Percentiles rank a stretch among this genome's conserved stretches.
Conservation (phyloP, 1,139 yeast genomes). For the Debaryomyces sp. region DNA sequence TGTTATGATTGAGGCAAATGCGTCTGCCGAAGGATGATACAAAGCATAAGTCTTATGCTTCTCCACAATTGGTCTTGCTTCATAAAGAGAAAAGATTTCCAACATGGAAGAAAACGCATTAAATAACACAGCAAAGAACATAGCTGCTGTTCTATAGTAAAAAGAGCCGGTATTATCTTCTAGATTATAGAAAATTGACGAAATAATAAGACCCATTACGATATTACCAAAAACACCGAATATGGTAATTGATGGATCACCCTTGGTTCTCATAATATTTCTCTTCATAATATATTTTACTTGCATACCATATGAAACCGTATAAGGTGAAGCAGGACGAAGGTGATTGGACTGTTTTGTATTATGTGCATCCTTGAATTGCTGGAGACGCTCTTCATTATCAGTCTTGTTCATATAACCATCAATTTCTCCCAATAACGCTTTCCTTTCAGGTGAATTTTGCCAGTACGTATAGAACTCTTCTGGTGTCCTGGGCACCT, state of each 20-base stretch:
- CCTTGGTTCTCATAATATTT: conserved; percentile 28
- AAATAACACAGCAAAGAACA: conserved; percentile 59
- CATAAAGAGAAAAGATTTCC: conserved; percentile 58
- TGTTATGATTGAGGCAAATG: conserved; percentile 58
- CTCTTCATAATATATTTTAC: conserved; percentile 30
- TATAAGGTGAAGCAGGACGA: conserved; percentile 31
- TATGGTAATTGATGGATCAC: conserved; percentile 32
- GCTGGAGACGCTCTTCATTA: conserved; percentile 11
- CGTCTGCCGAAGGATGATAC: conserved; percentile 70
- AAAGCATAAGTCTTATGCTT: conserved; percentile 66
- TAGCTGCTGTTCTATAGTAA: conserved; percentile 57
- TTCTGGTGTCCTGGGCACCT: conserved; percentile 28
- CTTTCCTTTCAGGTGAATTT: conserved; percentile 21
- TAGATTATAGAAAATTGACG: conserved; percentile 57
- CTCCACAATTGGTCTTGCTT: conserved; percentile 59
- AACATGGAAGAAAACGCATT: conserved; percentile 60
- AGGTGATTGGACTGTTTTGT: conserved; percentile 33
- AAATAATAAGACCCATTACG: conserved; percentile 31
- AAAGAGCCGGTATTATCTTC: conserved; percentile 52
- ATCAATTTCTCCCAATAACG: conserved; percentile 22
- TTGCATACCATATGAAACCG: conserved; percentile 39
- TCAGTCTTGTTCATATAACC: conserved; percentile 14
- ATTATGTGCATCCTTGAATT: conserved; percentile 24
- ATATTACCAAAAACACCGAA: too few relatives aligned
- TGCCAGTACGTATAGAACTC: conserved; percentile 32